Percentiles rank a stretch among this genome's conserved stretches.
These are phyloP conservation scores for Pythium utonaiense DNA, from an alignment of 352 stramenopile species.

Conservation along the genomic window DNA sequence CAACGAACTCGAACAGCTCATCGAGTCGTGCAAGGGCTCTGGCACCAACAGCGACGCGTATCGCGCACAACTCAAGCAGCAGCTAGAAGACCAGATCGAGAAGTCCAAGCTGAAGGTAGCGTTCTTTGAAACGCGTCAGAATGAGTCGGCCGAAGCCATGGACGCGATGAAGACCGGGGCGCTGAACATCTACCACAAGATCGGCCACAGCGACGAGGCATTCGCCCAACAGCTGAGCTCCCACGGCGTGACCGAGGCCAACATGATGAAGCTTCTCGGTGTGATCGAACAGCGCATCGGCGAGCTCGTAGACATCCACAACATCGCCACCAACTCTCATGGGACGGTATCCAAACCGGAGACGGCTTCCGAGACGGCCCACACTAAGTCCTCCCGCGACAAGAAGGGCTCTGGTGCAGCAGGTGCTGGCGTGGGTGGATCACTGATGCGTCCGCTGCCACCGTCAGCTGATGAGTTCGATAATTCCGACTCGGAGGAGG, in stretches of 20 bases:
- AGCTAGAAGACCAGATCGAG: constrained; percentile 80
- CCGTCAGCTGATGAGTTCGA: constrained; percentile 68
- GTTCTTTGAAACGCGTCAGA: constrained; percentile 61
- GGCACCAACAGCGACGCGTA: constrained; percentile 58
- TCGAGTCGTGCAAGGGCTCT: constrained; percentile 55
- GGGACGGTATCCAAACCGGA: constrained; percentile 26
- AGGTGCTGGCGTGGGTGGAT: constrained; percentile 12
- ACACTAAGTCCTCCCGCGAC: constrained; percentile 33
- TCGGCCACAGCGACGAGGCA: constrained; percentile 70
- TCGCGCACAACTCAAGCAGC: constrained; percentile 54
- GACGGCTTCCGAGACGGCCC: constrained; percentile 11
- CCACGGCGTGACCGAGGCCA: constrained; percentile 74
- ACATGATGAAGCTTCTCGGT: constrained; percentile 77
- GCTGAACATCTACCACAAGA: constrained; percentile 80
- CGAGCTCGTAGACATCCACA: constrained; percentile 85
- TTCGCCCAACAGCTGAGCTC: constrained; percentile 64
- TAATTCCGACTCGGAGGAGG: constrained; percentile 71
- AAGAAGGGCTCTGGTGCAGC: constrained; percentile 12
- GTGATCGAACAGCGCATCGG: constrained; percentile 83
- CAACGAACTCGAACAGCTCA: constrained; percentile 58
- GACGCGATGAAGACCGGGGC: constrained; percentile 73
- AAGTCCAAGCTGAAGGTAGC: constrained; percentile 77
- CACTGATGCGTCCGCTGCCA: constrained; percentile 45
- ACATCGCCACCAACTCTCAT: constrained; percentile 66
- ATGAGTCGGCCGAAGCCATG: constrained; percentile 55